Conservation (phyloP, 306 rosid genomes). For the Quercus rubra region DNA sequence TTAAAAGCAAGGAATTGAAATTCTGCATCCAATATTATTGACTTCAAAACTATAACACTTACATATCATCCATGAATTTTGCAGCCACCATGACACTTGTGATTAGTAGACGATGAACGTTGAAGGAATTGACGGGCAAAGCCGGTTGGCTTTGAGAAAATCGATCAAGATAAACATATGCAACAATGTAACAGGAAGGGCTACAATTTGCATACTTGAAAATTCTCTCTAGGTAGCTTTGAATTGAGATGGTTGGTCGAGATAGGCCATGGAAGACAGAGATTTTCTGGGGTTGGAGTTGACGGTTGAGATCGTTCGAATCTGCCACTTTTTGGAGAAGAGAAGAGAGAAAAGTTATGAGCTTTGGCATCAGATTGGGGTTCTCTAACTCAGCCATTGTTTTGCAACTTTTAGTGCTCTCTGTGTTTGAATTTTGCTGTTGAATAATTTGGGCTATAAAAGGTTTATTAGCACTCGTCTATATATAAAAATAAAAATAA, state of each 20-base stretch:
- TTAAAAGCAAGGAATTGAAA: no score
- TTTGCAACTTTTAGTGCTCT: conserved; percentile 12
- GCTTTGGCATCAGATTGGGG: conserved; percentile 66
- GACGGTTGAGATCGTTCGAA: conserved; percentile 58
- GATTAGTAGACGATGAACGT: conserved; percentile 82
- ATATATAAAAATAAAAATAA: no score
- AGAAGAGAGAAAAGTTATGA: conserved; percentile 72
- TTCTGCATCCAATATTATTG: background rate
- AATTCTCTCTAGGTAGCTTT: conserved; percentile 77
- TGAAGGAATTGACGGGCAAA: conserved; percentile 76
- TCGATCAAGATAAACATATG: conserved; percentile 88
- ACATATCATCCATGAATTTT: conserved; percentile 98
- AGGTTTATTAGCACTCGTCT: background rate
- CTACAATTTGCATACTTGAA: conserved; percentile 96
- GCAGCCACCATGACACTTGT: conserved; percentile 94
- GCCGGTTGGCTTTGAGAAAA: conserved; percentile 78
- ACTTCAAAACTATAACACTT: conserved; percentile 26
- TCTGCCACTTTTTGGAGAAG: conserved; percentile 77
- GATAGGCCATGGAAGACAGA: conserved; percentile 89
- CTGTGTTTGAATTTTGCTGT: background rate
- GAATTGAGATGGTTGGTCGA: conserved; percentile 72
- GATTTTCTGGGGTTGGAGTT: conserved; percentile 52
- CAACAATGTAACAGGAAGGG: conserved; percentile 80
- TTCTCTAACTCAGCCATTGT: conserved; percentile 85
- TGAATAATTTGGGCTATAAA: conserved; percentile 10